These are phyloP conservation scores for Salix suchowensis DNA, from an alignment of 345 rosid species.

Conservation along the genomic window DNA sequence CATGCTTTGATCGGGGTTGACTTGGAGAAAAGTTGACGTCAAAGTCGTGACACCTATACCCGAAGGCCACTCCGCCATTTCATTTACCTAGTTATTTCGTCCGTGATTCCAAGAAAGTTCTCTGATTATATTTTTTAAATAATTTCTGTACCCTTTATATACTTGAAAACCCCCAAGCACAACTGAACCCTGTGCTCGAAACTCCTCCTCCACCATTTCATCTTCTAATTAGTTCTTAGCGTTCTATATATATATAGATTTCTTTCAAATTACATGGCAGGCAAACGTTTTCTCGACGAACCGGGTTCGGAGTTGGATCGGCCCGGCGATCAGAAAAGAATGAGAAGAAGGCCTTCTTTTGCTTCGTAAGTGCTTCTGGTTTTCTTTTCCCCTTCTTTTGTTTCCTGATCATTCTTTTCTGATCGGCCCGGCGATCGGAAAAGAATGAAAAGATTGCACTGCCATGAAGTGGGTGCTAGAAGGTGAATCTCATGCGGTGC, in stretches of 20 bases:
- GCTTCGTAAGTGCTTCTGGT: slow-evolving; percentile 50
- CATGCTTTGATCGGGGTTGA: slow-evolving; percentile 10
- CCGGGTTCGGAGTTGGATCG: slow-evolving; percentile 37
- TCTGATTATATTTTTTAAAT: background rate
- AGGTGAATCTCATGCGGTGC: background rate
- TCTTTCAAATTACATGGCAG: slow-evolving; percentile 42
- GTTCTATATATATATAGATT: background rate
- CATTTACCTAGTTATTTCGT: slow-evolving; percentile 32
- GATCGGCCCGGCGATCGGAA: too few relatives aligned
- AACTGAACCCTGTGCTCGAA: background rate
- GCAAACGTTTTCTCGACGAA: slow-evolving; percentile 48
- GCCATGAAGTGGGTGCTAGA: background rate
- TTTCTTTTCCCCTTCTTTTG: background rate
- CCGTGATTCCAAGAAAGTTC: slow-evolving; percentile 42
- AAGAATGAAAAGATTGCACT: background rate
- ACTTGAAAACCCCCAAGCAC: background rate
- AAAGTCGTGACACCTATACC: slow-evolving; percentile 24
- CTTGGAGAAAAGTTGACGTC: slow-evolving; percentile 35
- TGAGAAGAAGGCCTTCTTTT: slow-evolving; percentile 48
- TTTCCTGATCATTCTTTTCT: background rate
- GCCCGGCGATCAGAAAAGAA: slow-evolving; percentile 44
- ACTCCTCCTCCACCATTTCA: background rate
- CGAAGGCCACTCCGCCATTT: slow-evolving; percentile 6
- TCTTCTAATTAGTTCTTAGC: too few relatives aligned
- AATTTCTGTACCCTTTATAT: background rate